Base-by-base conservation (phyloP, 2,329 filamentous ascomycete genomes). In the Phialophora expanda region DNA sequence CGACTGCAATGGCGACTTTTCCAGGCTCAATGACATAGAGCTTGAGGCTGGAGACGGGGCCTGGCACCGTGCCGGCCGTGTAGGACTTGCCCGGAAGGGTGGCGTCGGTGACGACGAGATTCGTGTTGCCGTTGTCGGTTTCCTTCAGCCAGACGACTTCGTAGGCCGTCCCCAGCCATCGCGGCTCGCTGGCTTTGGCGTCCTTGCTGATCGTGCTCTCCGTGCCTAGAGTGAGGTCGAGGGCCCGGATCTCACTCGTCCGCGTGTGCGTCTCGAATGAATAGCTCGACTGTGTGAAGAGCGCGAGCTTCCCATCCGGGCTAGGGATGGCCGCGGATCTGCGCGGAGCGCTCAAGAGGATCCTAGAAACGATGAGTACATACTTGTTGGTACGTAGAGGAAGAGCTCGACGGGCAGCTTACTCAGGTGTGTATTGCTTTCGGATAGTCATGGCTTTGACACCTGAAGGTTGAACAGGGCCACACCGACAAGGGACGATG, bases 221-320 rank as follows among this genome's bases (percentile, higher is more conserved):
- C 28, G 76, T 76, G 22, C 80, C 78, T 20, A 75, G 77, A 11
- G 73, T 71, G 41, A 83, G 75, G 48, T 83, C 78, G 3, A 83
- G 67, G 3, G 82, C 77, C 26, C 78, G 77, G 54, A 83, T 79
- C 67, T 83, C 81, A 55, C 76, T 78, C 34, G 76, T 81, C 68
- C 80, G 80, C 44, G 77, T 76, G 69, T 83, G 81, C 0, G 79
- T 79, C 32, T 82, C 79, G 70, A 83, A 83, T 24, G 80, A 82
- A 68, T 83, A 83, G n/a, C 77, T 76, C 1, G 80, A 80, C 61
- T 82, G 80, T 8, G 79, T 82, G 71, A 81, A 83, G 11, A 82
- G 75, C 5, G 79, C 78, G 30, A 82, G 75, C 14, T 77, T 82
- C n/a, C 81, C 81, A 26, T 78, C 74, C 1, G 80, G 72, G 69